Base-by-base conservation (phyloP, 176 grass and related monocot species). In the Triticum urartu region DNA sequence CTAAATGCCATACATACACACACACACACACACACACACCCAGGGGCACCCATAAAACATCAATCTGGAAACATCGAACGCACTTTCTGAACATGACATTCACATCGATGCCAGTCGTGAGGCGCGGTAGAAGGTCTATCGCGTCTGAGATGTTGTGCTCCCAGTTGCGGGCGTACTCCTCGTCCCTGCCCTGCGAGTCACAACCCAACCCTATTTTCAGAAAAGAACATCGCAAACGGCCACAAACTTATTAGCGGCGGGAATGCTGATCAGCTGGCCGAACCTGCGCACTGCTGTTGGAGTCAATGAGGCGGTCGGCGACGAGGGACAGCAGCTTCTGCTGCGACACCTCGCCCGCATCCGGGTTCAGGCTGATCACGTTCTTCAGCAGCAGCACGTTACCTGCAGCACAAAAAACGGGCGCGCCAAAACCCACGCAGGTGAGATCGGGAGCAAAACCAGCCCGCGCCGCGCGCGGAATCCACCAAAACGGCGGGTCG, bases 321-420 rank as follows among this genome's bases (percentile, higher is more conserved):
- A 99, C 97, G 5, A 99, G 94, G 47, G 94, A 94, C 21, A 99
- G 94, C 79, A 99, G 86, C 83, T 87, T 94, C 94, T 99, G 94
- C 86, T 94, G 92, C 21, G 94, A 92, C 47, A 99, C 97, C 92
- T 99, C 97, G 42, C 94, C 68, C 6, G 68, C 94, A 60, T 99
- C 97, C 47, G 87, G 87, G 76, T 95, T 99, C 25, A 99, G 81
- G 85, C 66, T 94, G 52, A 99, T 89, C 71, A 87, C 86, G 83
- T 99, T 99, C 90, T 88, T 96, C 87, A 99, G 88, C 67, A 99
- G 89, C 75, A 99, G 88, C 77, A 94, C 94, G 83, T 99, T 99
- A 81, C 97, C 97, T 99, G 80, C 76, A 11, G 2, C 45, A 0
- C 7, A 52, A 28, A 28, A 14, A 30, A 17, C 20, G 50, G 18